These are phyloP conservation scores for Crithidia bombi DNA, from an alignment of 208 protist species.

Conservation along the genomic window DNA sequence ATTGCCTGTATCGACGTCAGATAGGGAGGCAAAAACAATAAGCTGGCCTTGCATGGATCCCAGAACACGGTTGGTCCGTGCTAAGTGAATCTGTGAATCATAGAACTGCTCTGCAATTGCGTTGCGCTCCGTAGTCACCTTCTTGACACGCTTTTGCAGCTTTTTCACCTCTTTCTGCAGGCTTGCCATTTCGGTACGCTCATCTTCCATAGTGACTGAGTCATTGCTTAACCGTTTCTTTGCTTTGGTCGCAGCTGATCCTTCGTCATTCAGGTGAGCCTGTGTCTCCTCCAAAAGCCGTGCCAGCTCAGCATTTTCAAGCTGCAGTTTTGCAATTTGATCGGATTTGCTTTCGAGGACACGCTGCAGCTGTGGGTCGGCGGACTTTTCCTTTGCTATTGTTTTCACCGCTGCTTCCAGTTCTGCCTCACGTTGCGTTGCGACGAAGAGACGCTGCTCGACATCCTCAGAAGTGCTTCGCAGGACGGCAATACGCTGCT, in stretches of 20 bases:
- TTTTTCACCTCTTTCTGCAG: slow-evolving; percentile 42
- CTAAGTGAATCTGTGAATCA: slow-evolving; percentile 37
- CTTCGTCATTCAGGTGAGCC: slow-evolving; percentile 27
- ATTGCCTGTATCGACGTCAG: slow-evolving; percentile 13
- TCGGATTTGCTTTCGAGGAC: slow-evolving; percentile 33
- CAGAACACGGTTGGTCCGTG: slow-evolving; percentile 41
- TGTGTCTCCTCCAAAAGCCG: slow-evolving; percentile 49
- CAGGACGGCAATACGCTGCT: slow-evolving; percentile 8
- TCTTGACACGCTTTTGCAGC: slow-evolving; percentile 52
- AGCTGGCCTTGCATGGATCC: slow-evolving; percentile 47
- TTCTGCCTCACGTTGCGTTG: slow-evolving; percentile 17
- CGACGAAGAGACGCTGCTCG: slow-evolving; percentile 8
- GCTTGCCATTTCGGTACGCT: not conserved
- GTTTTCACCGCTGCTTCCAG: slow-evolving; percentile 9
- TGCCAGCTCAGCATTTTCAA: slow-evolving; percentile 50
- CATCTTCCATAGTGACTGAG: not conserved
- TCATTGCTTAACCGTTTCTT: slow-evolving; percentile 4
- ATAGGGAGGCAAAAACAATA: slow-evolving; percentile 33
- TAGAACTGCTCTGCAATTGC: slow-evolving; percentile 37
- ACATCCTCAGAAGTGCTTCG: slow-evolving; percentile 11
- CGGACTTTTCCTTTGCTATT: slow-evolving; percentile 23
- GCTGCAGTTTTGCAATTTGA: slow-evolving; percentile 31
- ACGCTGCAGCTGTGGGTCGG: slow-evolving; percentile 24
- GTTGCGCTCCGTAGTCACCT: slow-evolving; percentile 31
- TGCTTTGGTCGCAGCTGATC: not conserved